A percentile compares a stretch with the other conserved stretches of the same genome.
Evolutionary conservation across 495 filamentous ascomycete species (phyloP).

Genomic region (Margaritispora aquatica): DNA sequence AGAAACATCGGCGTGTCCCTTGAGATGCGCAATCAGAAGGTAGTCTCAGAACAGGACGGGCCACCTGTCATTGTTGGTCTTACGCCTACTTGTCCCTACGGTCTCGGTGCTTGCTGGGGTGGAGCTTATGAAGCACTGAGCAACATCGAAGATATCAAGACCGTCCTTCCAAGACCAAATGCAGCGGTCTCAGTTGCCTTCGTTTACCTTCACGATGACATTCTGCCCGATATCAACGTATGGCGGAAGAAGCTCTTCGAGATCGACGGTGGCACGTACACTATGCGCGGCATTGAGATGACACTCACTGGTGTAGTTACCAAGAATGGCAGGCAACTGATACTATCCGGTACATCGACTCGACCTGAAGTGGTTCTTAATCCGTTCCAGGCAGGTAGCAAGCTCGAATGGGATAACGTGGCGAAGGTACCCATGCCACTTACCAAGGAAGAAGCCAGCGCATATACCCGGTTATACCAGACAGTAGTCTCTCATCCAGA

Average conservation of each 20-base stretch:
- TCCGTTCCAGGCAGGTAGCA: constrained; percentile 16
- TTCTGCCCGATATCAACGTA: constrained; percentile 20
- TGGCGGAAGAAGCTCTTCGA: constrained; percentile 15
- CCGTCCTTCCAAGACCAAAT: constrained; percentile 15
- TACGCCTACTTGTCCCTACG: constrained; percentile 15
- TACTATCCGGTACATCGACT: constrained; percentile 12
- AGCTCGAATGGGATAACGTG: constrained; percentile 17
- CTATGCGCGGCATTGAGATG: constrained; percentile 19
- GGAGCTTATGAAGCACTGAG: constrained; percentile 19
- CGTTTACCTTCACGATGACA: constrained; percentile 18
- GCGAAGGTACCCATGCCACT: constrained; percentile 15
- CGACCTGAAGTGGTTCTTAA: constrained; percentile 11
- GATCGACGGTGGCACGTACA: constrained; percentile 13
- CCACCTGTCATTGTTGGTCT: constrained; percentile 18
- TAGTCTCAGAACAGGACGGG: constrained; percentile 14
- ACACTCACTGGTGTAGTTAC: constrained; percentile 17
- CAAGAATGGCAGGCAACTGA: constrained; percentile 16
- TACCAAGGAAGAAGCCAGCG: constrained; percentile 12
- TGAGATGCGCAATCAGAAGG: constrained; percentile 15
- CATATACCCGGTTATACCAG: constrained; percentile 10
- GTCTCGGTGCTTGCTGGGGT: constrained; percentile 19
- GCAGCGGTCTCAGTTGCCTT: constrained; percentile 17
- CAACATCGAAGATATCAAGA: constrained; percentile 13
- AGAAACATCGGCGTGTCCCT: constrained; percentile 8
- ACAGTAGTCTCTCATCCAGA: background rate